These are phyloP conservation scores for Chloris gayana DNA, from an alignment of 176 grass and related monocot genomes.

Conservation along the genomic window DNA sequence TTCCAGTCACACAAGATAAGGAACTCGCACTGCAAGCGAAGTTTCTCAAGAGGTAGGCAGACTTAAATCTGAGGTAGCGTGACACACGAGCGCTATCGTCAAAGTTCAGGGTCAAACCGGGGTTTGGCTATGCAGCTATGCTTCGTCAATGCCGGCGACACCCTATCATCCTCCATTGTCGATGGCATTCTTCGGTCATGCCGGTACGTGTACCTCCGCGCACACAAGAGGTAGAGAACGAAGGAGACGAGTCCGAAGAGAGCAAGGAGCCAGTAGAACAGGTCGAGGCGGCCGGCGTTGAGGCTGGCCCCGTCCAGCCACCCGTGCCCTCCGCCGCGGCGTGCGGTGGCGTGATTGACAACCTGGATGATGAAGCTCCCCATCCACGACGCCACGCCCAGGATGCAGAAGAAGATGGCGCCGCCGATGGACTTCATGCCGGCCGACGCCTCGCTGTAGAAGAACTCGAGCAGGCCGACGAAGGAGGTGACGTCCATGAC, in stretches of 20 bases:
- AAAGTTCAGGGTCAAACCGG: too few species aligned
- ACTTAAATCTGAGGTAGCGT: too few species aligned
- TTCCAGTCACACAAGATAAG: too few species aligned
- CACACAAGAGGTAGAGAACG: slow-evolving; percentile 45
- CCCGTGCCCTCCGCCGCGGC: not conserved
- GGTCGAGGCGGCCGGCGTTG: slow-evolving; percentile 51
- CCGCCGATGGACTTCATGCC: slow-evolving; percentile 74
- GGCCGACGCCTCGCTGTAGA: slow-evolving; percentile 64
- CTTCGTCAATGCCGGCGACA: not conserved
- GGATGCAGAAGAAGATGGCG: slow-evolving; percentile 59
- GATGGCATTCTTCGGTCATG: slow-evolving; percentile 14
- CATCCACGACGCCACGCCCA: slow-evolving; percentile 62
- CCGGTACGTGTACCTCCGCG: slow-evolving; percentile 56
- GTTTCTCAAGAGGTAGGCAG: too few species aligned
- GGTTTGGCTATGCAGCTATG: too few species aligned
- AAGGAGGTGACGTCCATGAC: slow-evolving; percentile 66
- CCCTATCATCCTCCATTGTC: not conserved
- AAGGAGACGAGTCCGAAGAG: slow-evolving; percentile 45
- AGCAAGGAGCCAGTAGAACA: slow-evolving; percentile 75
- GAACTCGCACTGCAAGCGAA: too few species aligned
- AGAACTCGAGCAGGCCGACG: slow-evolving; percentile 80
- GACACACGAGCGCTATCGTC: too few species aligned
- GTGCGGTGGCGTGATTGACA: slow-evolving; percentile 41
- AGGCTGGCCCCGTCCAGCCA: slow-evolving; percentile 57
- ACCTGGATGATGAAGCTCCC: slow-evolving; percentile 54